Evolutionary conservation across 2,329 filamentous ascomycete genomes (phyloP).

Genomic region (Lecanicillium sp.): DNA sequence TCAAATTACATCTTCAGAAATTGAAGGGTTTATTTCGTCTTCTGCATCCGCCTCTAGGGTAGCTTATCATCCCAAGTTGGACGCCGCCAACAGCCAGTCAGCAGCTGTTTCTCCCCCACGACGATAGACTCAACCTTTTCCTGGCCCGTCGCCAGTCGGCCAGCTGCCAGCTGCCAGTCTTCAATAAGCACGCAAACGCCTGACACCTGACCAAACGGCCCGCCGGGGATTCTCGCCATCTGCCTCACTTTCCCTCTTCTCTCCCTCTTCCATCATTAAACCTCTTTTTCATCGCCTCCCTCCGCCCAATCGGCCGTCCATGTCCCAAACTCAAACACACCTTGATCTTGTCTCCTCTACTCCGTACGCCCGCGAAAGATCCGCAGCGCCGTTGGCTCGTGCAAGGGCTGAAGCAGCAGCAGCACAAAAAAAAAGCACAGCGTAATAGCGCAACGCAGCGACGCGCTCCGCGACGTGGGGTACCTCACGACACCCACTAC

Average conservation of each 20-base stretch:
- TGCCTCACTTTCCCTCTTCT: background rate
- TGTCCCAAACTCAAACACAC: too few relatives aligned
- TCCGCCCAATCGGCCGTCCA: too few relatives aligned
- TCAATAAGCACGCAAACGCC: too few relatives aligned
- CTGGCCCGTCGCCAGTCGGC: too few relatives aligned
- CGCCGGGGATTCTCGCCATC: conserved; percentile 2
- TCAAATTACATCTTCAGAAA: too few relatives aligned
- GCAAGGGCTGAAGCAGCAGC: background rate
- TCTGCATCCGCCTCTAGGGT: too few relatives aligned
- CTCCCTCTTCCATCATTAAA: background rate
- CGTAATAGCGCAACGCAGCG: background rate
- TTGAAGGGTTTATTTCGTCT: too few relatives aligned
- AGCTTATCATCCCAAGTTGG: too few relatives aligned
- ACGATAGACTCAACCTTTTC: background rate
- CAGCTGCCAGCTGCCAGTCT: conserved; percentile 2
- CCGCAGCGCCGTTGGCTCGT: conserved; percentile 7
- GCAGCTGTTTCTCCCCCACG: background rate
- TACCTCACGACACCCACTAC: conserved; percentile 6
- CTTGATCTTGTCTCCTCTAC: too few relatives aligned
- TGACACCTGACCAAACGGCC: background rate
- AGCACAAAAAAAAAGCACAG: background rate
- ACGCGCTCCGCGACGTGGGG: too few relatives aligned
- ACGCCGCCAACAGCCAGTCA: conserved; percentile 3
- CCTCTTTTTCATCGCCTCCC: background rate
- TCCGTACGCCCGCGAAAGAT: too few relatives aligned